These are phyloP conservation scores for Lipomyces sp. DNA, from an alignment of 805 yeast species.

Conservation along the genomic window DNA sequence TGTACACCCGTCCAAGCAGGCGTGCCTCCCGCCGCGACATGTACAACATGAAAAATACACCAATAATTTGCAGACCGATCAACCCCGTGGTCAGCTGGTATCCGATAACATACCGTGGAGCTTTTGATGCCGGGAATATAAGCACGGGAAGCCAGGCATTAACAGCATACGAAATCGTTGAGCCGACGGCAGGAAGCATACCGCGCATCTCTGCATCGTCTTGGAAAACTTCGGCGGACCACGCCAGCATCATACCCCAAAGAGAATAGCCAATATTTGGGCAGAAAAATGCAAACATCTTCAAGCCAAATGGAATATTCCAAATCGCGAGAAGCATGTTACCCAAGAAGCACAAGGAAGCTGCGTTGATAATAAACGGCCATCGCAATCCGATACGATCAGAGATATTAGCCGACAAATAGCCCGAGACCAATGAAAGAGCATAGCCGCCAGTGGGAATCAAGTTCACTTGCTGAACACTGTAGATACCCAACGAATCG, in stretches of 20 bases:
- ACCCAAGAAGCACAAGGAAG: conserved; percentile 21
- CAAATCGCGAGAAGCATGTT: conserved; percentile 43
- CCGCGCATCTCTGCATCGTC: conserved; percentile 35
- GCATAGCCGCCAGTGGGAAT: conserved; percentile 41
- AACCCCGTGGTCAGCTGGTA: conserved; percentile 36
- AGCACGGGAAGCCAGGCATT: conserved; percentile 41
- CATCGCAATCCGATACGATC: conserved; percentile 37
- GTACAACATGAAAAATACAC: conserved; percentile 20
- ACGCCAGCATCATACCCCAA: conserved; percentile 32
- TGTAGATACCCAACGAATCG: conserved; percentile 29
- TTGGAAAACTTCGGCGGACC: conserved; percentile 34
- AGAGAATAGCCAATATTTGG: conserved; percentile 23
- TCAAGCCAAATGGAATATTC: conserved; percentile 43
- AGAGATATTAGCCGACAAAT: conserved; percentile 35
- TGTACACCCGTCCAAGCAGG: conserved; percentile 18
- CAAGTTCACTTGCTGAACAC: conserved; percentile 34
- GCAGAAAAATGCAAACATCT: conserved; percentile 26
- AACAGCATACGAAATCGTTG: conserved; percentile 37
- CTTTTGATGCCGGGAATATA: conserved; percentile 39
- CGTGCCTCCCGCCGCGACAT: conserved; percentile 20
- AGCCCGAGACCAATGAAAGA: conserved; percentile 34
- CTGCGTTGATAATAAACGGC: conserved; percentile 32
- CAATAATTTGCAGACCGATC: conserved; percentile 14
- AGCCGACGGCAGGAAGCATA: conserved; percentile 37
- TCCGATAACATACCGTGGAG: conserved; percentile 39